Evolutionary conservation across 2,329 filamentous ascomycete genomes (phyloP).

Genomic region (Epichloe gansuensis): DNA sequence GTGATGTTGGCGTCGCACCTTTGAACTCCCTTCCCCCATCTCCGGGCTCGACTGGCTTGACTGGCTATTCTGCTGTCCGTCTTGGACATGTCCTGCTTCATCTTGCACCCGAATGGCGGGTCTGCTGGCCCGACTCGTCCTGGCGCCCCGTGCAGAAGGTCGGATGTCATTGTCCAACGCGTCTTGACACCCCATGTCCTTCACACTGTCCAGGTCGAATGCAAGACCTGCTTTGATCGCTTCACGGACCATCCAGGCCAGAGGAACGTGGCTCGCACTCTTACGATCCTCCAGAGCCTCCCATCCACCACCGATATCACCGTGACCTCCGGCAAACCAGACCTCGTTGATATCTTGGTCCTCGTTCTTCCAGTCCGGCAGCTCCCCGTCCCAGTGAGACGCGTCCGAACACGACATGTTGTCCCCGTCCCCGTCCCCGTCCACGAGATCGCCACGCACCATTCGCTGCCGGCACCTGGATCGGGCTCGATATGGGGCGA

Average conservation of each 20-base stretch:
- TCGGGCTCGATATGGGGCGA: slow-evolving; percentile 30
- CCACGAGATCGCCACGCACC: slow-evolving; percentile 5
- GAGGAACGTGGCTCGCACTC: slow-evolving; percentile 53
- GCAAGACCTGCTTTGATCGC: slow-evolving; percentile 51
- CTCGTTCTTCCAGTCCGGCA: slow-evolving; percentile 32
- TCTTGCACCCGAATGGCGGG: slow-evolving; percentile 15
- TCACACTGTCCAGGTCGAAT: slow-evolving; percentile 58
- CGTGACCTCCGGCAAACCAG: slow-evolving; percentile 71
- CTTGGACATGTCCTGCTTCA: slow-evolving; percentile 9
- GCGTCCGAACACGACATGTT: slow-evolving; percentile 21
- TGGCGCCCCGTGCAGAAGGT: background rate
- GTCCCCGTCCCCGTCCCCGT: slow-evolving; percentile 8
- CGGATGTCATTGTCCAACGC: slow-evolving; percentile 7
- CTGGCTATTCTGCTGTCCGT: slow-evolving; percentile 9
- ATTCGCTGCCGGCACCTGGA: slow-evolving; percentile 24
- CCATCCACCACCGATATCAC: slow-evolving; percentile 71
- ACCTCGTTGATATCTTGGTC: slow-evolving; percentile 68
- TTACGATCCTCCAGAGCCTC: slow-evolving; percentile 42
- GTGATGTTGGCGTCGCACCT: slow-evolving; percentile 6
- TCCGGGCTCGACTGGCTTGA: slow-evolving; percentile 12
- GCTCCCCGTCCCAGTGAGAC: slow-evolving; percentile 14
- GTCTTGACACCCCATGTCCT: slow-evolving; percentile 46
- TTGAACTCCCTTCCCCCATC: slow-evolving; percentile 12
- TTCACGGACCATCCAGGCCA: slow-evolving; percentile 57
- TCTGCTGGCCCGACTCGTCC: slow-evolving; percentile 5